Percentiles rank a stretch among this genome's conserved stretches.
phyloP scores from a whole-genome alignment of 768 basidiomycete genomes.

The Leccinum olivaceopallidum region DNA sequence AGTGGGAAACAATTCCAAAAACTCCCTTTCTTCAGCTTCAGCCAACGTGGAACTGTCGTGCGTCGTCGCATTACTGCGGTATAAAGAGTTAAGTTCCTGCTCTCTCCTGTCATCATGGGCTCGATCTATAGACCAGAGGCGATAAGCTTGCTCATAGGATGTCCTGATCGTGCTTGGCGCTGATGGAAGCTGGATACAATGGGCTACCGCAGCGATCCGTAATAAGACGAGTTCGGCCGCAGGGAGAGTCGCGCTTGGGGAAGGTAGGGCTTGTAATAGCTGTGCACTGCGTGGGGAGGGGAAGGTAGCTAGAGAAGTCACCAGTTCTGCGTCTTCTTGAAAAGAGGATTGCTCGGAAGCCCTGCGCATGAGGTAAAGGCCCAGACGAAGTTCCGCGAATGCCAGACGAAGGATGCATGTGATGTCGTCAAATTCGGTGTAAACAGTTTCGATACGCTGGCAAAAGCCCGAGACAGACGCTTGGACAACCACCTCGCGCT shows the following conservation, averaged over 20 bases:
- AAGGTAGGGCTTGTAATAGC: constrained; percentile 31
- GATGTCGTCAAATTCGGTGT: constrained; percentile 74
- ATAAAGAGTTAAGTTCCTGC: constrained; percentile 69
- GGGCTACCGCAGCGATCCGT: constrained; percentile 40
- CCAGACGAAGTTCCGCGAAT: constrained; percentile 66
- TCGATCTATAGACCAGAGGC: constrained; percentile 85
- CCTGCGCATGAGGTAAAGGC: constrained; percentile 56
- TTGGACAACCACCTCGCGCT: constrained; percentile 73
- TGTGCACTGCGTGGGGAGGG: constrained; percentile 51
- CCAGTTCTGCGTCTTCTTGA: constrained; percentile 24
- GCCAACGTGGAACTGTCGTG: constrained; percentile 62
- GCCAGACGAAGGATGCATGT: constrained; percentile 64
- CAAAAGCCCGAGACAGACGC: constrained; percentile 76
- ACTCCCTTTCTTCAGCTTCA: constrained; percentile 82
- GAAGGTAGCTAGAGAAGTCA: constrained; percentile 47
- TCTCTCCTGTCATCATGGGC: constrained; percentile 66
- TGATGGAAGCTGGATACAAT: constrained; percentile 24
- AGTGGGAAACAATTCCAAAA: constrained; percentile 81
- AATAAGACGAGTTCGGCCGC: constrained; percentile 40
- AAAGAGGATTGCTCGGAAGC: constrained; percentile 19
- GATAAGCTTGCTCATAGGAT: constrained; percentile 66
- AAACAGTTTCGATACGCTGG: constrained; percentile 67
- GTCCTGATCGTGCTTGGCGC: constrained; percentile 37
- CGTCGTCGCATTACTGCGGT: constrained; percentile 60
- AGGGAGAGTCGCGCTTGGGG: constrained; percentile 11